Conservation (phyloP, 805 yeast genomes). For the Ogataea trehalophila region DNA sequence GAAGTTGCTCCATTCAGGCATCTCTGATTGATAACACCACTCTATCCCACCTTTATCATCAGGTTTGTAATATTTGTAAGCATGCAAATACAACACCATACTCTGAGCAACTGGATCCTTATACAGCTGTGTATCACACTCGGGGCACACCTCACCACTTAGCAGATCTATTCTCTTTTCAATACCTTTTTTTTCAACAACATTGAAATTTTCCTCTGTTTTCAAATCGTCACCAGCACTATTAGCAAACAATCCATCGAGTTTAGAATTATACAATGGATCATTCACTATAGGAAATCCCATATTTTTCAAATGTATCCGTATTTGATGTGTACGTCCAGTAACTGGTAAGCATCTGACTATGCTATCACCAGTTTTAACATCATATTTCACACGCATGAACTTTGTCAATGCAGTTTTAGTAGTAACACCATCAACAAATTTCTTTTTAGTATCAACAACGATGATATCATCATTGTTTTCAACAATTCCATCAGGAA, state of each 20-base stretch:
- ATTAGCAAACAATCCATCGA: slow-evolving; percentile 8
- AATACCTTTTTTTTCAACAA: slow-evolving; percentile 8
- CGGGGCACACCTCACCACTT: slow-evolving; percentile 26
- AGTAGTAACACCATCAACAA: slow-evolving; percentile 19
- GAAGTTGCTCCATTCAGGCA: slow-evolving; percentile 47
- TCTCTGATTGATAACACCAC: slow-evolving; percentile 37
- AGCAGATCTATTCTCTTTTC: slow-evolving; percentile 15
- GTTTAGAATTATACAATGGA: slow-evolving; percentile 23
- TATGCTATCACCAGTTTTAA: slow-evolving; percentile 33
- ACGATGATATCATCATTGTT: slow-evolving; percentile 36
- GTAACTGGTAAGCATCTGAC: slow-evolving; percentile 46
- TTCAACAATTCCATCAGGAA: slow-evolving; percentile 30
- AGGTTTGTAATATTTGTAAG: slow-evolving; percentile 34
- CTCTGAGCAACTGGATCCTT: slow-evolving; percentile 27
- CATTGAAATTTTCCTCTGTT: slow-evolving; percentile 5
- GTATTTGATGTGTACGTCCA: slow-evolving; percentile 54
- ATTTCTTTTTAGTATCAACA: slow-evolving; percentile 28
- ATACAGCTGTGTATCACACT: slow-evolving; percentile 33
- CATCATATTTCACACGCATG: slow-evolving; percentile 28
- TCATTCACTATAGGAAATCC: slow-evolving; percentile 35
- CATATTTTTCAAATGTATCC: slow-evolving; percentile 48
- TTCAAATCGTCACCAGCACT: slow-evolving; percentile 6
- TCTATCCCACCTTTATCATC: slow-evolving; percentile 2
- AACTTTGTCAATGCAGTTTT: slow-evolving; percentile 21
- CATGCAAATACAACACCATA: slow-evolving; percentile 43